Evolutionary conservation across 768 basidiomycete genomes (phyloP), one percentile per base, ranked within the genome.

Genomic region (Termitomyces sp.): DNA sequence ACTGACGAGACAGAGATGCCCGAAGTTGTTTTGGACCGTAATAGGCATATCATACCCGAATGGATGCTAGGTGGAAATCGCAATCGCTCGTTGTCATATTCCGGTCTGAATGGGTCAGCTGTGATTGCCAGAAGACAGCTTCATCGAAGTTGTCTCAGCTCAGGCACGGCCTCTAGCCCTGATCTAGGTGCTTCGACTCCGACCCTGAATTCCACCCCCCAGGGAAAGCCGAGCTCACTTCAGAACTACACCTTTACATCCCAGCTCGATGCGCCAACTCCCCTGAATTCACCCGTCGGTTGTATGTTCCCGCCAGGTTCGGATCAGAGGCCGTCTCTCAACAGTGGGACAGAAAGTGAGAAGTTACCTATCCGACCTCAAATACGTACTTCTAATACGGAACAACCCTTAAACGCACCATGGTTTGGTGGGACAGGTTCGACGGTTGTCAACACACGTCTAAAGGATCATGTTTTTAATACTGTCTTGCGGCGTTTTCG

Each of bases 391-490:
- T 80, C 76, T 60, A 65, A 64, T 59, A 79, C 79, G 18, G 79
- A 81, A 43, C 68, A 71, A 49, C 57, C 62, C 5, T 59, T 73
- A n/a, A 72, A 68, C 8, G 64, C 63, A 3, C 79, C 79, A 46
- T 82, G 81, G 76, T 94, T 94, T 63, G 92, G 89, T 34, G 96
- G 95, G 3, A 90, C 88, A 2, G 96, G 96, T 1, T 92, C 90
- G 14, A 98, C 97, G 5, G 82, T 87, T 53, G 94, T 98, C 59
- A 98, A 99, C 70, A 93, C 90, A 39, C 91, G 85, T 69, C 76
- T 99, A 57, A 95, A 94, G 72, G 94, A 98, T 67, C 94, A 96
- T 64, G 93, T 99, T 46, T 96, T 99, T 68, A 90, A 84, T 59
- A 90, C 91, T 18, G 85, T 98, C 32, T 75, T 98, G 60, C 84